These are phyloP conservation scores for Tanacetum coccineum DNA, from an alignment of 129 eudicot genomes.

Conservation along the genomic window DNA sequence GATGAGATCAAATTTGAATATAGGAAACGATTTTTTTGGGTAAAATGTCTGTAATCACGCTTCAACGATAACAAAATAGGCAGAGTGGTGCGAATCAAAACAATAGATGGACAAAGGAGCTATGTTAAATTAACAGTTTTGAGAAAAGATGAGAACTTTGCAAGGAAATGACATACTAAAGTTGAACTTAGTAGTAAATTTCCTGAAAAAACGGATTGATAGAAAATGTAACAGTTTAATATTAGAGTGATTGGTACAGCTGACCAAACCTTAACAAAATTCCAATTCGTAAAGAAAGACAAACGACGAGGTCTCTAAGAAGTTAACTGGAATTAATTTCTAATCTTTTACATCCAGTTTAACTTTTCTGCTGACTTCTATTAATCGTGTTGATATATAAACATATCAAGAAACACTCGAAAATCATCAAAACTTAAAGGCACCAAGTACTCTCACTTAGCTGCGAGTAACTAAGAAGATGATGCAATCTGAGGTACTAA, in stretches of 20 bases:
- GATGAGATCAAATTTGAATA: no score
- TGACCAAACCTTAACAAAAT: slow-evolving; percentile 26
- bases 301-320: slow-evolving; percentile 5
- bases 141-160: neutral
- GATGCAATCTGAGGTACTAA: slow-evolving; percentile 48
- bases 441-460: neutral
- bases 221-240: slow-evolving; percentile 22
- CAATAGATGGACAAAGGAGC: neutral
- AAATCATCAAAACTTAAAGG: slow-evolving; percentile 25
- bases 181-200: neutral
- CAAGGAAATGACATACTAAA: neutral
- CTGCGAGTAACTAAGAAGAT: slow-evolving; percentile 21
- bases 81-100: no score
- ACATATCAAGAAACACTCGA: slow-evolving; percentile 21
- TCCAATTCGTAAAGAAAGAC: slow-evolving; percentile 27
- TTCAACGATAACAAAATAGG: no score
- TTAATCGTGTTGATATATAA: slow-evolving; percentile 18
- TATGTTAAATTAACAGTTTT: neutral
- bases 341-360: slow-evolving; percentile 24
- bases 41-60: no score
- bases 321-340: slow-evolving; percentile 25
- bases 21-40: no score
- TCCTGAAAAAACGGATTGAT: neutral
- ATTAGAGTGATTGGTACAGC: slow-evolving; percentile 22
- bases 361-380: slow-evolving; percentile 25